A percentile compares a stretch with the other conserved stretches of the same genome.
Evolutionary conservation across 2,329 filamentous ascomycete species (phyloP).

Genomic region (Beauveria brongniartii): DNA sequence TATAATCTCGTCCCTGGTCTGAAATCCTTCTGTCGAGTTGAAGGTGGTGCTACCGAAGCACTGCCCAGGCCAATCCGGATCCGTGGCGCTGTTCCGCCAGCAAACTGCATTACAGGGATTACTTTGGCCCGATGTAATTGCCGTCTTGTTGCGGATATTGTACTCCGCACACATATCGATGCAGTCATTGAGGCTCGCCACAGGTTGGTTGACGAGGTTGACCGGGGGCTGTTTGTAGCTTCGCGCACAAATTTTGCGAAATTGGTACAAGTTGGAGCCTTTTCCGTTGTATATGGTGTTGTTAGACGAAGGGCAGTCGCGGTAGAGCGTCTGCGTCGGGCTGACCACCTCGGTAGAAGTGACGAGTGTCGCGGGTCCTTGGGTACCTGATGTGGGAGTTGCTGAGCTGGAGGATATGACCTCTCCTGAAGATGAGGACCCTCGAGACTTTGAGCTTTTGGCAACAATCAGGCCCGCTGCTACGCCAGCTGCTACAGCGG

Average conservation of each 20-base stretch:
- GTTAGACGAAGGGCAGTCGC: constrained; percentile 13
- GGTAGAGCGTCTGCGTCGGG: constrained; percentile 9
- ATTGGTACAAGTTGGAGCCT: constrained; percentile 3
- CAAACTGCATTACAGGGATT: constrained; percentile 12
- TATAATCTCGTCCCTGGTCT: background rate
- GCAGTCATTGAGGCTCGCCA: constrained; percentile 12
- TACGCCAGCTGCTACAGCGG: background rate
- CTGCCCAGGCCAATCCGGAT: constrained; percentile 10
- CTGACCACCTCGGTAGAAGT: background rate
- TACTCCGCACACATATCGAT: constrained; percentile 11
- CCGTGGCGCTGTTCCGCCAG: constrained; percentile 10
- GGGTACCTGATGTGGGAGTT: background rate
- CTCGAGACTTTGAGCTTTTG: background rate
- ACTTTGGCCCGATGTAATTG: background rate
- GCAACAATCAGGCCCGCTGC: background rate
- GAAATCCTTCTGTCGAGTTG: constrained; percentile 7
- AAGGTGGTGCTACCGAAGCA: constrained; percentile 10
- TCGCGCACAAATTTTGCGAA: constrained; percentile 11
- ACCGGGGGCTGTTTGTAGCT: background rate
- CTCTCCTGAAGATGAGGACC: background rate
- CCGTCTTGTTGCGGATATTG: constrained; percentile 11
- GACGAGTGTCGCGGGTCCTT: background rate
- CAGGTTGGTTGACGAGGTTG: constrained; percentile 6
- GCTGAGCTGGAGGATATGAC: background rate
- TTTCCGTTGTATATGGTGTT: constrained; percentile 8